These are phyloP conservation scores for Candida caryicola DNA, from an alignment of 805 yeast genomes.

Conservation along the genomic window DNA sequence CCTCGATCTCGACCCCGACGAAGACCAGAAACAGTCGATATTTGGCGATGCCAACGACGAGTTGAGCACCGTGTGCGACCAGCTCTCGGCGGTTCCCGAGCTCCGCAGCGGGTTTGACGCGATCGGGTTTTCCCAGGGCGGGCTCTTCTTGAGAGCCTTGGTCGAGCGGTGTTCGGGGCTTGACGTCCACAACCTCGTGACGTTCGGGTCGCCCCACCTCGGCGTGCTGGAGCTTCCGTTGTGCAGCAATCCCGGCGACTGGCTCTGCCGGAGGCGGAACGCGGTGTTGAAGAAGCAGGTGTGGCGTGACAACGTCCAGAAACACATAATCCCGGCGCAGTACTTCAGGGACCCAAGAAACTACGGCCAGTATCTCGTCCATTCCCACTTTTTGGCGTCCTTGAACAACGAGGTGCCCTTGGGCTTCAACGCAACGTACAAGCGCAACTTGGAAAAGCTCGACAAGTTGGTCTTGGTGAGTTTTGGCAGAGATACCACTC, in stretches of 20 bases:
- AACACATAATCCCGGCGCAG: slow-evolving; percentile 64
- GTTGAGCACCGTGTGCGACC: slow-evolving; percentile 53
- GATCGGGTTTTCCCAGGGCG: slow-evolving; percentile 83
- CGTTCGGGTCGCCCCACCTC: slow-evolving; percentile 81
- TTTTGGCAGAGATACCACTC: slow-evolving; percentile 62
- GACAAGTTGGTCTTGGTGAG: slow-evolving; percentile 56
- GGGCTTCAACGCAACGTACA: slow-evolving; percentile 37
- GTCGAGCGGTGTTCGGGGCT: slow-evolving; percentile 52
- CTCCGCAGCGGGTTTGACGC: slow-evolving; percentile 61
- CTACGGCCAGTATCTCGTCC: slow-evolving; percentile 51
- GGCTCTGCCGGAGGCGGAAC: slow-evolving; percentile 60
- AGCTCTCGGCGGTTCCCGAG: slow-evolving; percentile 44
- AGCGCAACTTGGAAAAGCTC: slow-evolving; percentile 40
- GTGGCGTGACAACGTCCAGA: slow-evolving; percentile 57
- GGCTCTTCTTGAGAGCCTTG: slow-evolving; percentile 68
- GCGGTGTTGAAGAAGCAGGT: slow-evolving; percentile 54
- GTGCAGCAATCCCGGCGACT: slow-evolving; percentile 48
- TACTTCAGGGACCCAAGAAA: slow-evolving; percentile 64
- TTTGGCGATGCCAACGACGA: slow-evolving; percentile 60
- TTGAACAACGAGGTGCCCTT: slow-evolving; percentile 57
- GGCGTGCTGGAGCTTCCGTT: slow-evolving; percentile 69
- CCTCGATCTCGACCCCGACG: slow-evolving; percentile 45
- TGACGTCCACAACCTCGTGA: slow-evolving; percentile 50
- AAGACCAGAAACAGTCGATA: slow-evolving; percentile 55
- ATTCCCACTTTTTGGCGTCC: slow-evolving; percentile 60